A percentile compares a stretch with the other conserved stretches of the same genome.
phyloP scores from a whole-genome alignment of 352 stramenopile genomes.

The Phytophthora melonis region DNA sequence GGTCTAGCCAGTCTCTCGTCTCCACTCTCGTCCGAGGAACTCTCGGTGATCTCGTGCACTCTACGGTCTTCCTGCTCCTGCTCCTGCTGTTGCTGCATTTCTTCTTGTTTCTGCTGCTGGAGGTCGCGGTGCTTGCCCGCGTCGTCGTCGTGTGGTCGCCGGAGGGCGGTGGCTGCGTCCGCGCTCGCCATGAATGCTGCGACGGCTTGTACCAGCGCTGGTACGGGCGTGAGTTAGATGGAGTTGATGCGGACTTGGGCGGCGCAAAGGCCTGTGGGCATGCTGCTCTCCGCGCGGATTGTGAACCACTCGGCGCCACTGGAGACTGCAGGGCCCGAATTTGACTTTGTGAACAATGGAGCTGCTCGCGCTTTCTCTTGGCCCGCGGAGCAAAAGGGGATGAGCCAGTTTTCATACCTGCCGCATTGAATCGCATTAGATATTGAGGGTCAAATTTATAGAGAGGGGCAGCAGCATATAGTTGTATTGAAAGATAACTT shows the following conservation, averaged over 20 bases:
- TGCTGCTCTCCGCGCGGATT: constrained; percentile 32
- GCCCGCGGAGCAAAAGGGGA: constrained; percentile 2
- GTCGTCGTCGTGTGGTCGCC: constrained; percentile 1
- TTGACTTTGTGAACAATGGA: constrained; percentile 2
- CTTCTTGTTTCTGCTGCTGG: not conserved
- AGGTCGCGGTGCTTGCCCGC: not conserved
- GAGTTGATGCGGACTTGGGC: constrained; percentile 9
- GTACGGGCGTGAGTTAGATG: not conserved
- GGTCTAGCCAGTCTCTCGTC: constrained; percentile 21
- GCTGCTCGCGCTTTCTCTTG: not conserved
- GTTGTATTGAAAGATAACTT: too few relatives aligned
- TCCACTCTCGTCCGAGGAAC: constrained; percentile 47
- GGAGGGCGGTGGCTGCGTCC: constrained; percentile 1
- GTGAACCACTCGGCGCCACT: constrained; percentile 35
- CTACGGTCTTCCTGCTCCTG: constrained; percentile 5
- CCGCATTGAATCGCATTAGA: not conserved
- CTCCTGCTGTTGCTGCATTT: not conserved
- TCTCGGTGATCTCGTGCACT: constrained; percentile 53
- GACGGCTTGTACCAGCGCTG: not conserved
- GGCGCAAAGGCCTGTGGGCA: constrained; percentile 35
- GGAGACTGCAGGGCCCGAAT: constrained; percentile 2
- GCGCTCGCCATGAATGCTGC: constrained; percentile 23
- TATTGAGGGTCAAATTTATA: not conserved
- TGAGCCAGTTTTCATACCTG: constrained; percentile 20
- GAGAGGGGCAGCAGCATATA: too few relatives aligned